Percentiles rank a stretch among this genome's conserved stretches.
phyloP scores from a whole-genome alignment of 208 protist genomes.

The Trypanosoma lewisi region DNA sequence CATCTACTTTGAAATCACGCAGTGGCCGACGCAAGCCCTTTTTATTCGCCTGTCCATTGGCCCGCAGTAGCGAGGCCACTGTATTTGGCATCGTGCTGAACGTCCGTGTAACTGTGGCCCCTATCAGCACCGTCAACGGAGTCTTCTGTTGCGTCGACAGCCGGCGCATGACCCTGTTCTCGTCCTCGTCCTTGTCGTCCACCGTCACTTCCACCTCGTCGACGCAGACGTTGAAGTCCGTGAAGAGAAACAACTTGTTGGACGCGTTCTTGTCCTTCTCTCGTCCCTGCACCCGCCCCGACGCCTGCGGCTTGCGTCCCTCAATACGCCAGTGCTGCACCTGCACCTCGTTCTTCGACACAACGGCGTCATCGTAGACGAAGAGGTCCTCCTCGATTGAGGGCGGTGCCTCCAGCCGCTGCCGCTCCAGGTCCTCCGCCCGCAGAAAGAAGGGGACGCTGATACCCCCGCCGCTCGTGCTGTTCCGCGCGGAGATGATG shows the following conservation, averaged over 20 bases:
- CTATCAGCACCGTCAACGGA: neutral
- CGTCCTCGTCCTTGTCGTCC: slow-evolving; percentile 7
- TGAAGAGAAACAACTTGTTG: slow-evolving; percentile 66
- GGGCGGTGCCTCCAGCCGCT: slow-evolving; percentile 51
- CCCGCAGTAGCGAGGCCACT: slow-evolving; percentile 16
- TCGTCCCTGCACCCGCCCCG: neutral
- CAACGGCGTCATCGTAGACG: slow-evolving; percentile 83
- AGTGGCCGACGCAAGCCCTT: slow-evolving; percentile 17
- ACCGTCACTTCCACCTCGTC: slow-evolving; percentile 70
- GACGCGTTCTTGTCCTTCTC: neutral
- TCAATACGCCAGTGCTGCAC: slow-evolving; percentile 73
- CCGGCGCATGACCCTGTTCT: neutral
- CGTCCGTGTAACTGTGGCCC: slow-evolving; percentile 31
- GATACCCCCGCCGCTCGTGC: neutral
- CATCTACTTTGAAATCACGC: slow-evolving; percentile 28
- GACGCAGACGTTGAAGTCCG: slow-evolving; percentile 80
- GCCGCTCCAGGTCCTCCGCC: slow-evolving; percentile 67
- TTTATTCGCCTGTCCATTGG: neutral
- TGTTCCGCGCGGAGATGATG: slow-evolving; percentile 21
- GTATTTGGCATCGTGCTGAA: slow-evolving; percentile 35
- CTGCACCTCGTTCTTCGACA: slow-evolving; percentile 68
- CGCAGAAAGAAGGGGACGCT: slow-evolving; percentile 28
- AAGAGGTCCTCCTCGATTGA: slow-evolving; percentile 76
- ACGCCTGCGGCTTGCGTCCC: slow-evolving; percentile 40
- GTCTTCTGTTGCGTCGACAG: neutral